Evolutionary conservation across 306 rosid species (phyloP), one percentile per base, ranked within the genome.

Genomic region (Ziziphus jujuba): DNA sequence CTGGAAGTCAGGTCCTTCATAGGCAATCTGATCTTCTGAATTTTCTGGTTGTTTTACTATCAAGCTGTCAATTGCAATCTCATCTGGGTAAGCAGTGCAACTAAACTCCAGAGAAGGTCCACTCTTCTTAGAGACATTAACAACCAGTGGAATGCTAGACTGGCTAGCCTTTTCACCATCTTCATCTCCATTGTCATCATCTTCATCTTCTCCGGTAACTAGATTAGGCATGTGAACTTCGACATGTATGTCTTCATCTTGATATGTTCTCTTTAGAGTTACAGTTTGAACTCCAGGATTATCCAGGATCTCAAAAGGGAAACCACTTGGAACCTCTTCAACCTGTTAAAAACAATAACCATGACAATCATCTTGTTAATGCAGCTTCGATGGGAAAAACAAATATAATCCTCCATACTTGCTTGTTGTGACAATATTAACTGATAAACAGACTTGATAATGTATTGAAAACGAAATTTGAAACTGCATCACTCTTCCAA

Each of bases 1-100:
- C 99, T 82, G 66, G 82, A 90, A 93, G 28, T 88, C 91, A n/a
- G 99, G 99, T 56, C 97, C 99, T 68, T 88, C 89, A 1, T 93
- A 90, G 17, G 96, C 69, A 51, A 90, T 79, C 60, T 90, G 79
- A 66, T 90, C 97, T 53, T 88, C 99, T 6, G 79, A 7, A 57
- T 57, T 66, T 23, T 80, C 87, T 0, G 96, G 88, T 80, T 80
- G 71, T 84, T 82, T 93, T 47, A 88, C 87, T 5, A 80, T 47
- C 85, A 93, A 77, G 81, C 83, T 75, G 5, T 90, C 96, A 7
- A 93, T 87, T 21, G 78, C 69, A 66, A 93, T 85, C 75, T 93
- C 92, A 65, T 93, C 88, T 3, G 95, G 83, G 79, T 66, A 90
- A 52, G 97, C 97, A 49, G 83, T 77, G 77, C 88, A 79, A 24